phyloP scores from a whole-genome alignment of 1,284 basidiomycete species.

The Mixia osmundae region DNA sequence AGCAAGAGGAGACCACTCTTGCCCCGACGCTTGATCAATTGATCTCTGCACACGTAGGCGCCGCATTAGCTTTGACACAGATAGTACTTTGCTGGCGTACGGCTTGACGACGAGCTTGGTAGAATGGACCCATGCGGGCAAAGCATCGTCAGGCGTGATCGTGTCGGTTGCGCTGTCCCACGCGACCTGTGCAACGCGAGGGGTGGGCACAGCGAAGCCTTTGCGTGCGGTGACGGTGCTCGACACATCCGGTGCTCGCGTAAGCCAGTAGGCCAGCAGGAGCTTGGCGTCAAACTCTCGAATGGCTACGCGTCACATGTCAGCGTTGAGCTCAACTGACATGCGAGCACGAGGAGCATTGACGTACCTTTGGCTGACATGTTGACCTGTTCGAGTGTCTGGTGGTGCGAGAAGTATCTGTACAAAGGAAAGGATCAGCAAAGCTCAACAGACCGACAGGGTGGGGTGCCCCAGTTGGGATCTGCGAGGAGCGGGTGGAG shows the following conservation, averaged over 20 bases:
- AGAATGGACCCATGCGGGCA: slow-evolving; percentile 64
- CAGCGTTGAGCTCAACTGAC: no score
- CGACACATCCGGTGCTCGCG: slow-evolving; percentile 46
- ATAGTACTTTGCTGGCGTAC: slow-evolving; percentile 1
- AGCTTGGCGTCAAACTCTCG: slow-evolving; percentile 38
- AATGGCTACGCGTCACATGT: slow-evolving; percentile 6
- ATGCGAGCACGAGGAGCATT: no score
- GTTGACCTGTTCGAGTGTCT: no score
- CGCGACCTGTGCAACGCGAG: slow-evolving; percentile 46
- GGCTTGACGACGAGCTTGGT: slow-evolving; percentile 22
- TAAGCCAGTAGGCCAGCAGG: slow-evolving; percentile 76
- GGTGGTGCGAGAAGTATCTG: no score
- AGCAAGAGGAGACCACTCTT: slow-evolving; percentile 87
- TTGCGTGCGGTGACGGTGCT: slow-evolving; percentile 30
- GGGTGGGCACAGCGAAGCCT: slow-evolving; percentile 32
- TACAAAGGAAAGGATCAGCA: no score
- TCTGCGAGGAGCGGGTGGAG: no score
- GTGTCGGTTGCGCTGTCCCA: slow-evolving; percentile 65
- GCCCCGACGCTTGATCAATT: slow-evolving; percentile 97
- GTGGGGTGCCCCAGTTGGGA: no score
- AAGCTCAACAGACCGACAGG: no score
- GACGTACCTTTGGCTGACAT: no score
- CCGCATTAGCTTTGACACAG: background rate
- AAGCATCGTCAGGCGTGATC: slow-evolving; percentile 50
- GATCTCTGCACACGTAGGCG: slow-evolving; percentile 35